phyloP scores from a whole-genome alignment of 1,139 yeast genomes.

The Geotrichum restrictum region DNA sequence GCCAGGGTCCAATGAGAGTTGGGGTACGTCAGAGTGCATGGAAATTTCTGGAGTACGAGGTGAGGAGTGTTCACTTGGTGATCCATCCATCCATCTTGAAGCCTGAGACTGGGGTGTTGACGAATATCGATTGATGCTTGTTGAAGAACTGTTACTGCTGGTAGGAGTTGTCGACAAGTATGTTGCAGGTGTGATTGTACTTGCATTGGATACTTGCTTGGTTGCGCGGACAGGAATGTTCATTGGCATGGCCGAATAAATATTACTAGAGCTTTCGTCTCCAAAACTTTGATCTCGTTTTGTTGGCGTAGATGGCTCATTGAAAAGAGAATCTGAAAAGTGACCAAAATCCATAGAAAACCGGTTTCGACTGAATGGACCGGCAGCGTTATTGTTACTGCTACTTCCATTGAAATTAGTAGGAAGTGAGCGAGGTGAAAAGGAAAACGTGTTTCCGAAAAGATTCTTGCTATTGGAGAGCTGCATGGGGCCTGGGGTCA shows the following conservation, averaged over 20 bases:
- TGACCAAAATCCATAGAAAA: conserved; percentile 14
- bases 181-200: conserved; percentile 25
- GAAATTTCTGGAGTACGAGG: conserved; percentile 30
- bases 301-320: conserved; percentile 20
- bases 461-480: conserved; percentile 4
- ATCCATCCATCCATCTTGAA: conserved; percentile 29
- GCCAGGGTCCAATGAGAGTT: conserved; percentile 1
- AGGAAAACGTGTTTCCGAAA: conserved; percentile 7
- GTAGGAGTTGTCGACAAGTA: conserved; percentile 15
- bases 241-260: conserved; percentile 21
- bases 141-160: conserved; percentile 17
- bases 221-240: conserved; percentile 22
- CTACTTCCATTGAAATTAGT: conserved; percentile 9
- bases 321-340: conserved; percentile 11
- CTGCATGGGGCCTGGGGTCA: conserved; percentile 12
- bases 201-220: conserved; percentile 26
- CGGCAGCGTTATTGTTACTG: background rate
- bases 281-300: conserved; percentile 12
- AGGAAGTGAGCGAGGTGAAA: conserved; percentile 8
- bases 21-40: conserved; percentile 20
- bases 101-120: conserved; percentile 27
- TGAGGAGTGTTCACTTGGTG: conserved; percentile 27
- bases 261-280: background rate
- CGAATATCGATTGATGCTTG: conserved; percentile 15
- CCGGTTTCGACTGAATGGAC: background rate